Evolutionary conservation across 371 early-diverging fungal genomes (phyloP).

Genomic region (Saksenaea vasiformis): DNA sequence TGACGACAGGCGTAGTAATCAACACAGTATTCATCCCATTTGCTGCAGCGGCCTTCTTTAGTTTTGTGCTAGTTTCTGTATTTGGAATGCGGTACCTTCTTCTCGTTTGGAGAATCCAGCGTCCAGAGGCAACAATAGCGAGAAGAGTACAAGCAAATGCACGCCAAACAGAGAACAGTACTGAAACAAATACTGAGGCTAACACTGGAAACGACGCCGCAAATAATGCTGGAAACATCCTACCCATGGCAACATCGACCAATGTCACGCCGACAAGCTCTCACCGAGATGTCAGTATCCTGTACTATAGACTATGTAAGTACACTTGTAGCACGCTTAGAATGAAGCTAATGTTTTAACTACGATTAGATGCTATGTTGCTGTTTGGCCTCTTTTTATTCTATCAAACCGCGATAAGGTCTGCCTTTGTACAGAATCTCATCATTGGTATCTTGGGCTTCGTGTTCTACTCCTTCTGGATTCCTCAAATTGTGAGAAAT

Average conservation of each 20-base stretch:
- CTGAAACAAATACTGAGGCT: conserved; percentile 3
- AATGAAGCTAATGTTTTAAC: not conserved
- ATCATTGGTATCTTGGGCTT: conserved; percentile 53
- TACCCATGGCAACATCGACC: conserved; percentile 13
- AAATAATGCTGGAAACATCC: not conserved
- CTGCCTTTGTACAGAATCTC: conserved; percentile 53
- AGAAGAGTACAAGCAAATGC: conserved; percentile 25
- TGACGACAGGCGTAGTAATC: conserved; percentile 63
- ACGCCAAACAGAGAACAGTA: conserved; percentile 12
- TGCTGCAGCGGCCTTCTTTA: conserved; percentile 68
- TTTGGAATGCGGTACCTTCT: conserved; percentile 76
- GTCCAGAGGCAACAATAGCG: conserved; percentile 48
- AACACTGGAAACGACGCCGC: conserved; percentile 16
- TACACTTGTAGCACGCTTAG: not conserved
- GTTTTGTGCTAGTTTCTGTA: conserved; percentile 69
- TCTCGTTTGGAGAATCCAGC: conserved; percentile 71
- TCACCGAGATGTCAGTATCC: conserved; percentile 36
- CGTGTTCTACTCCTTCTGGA: conserved; percentile 74
- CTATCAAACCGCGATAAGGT: conserved; percentile 63
- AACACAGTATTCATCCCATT: conserved; percentile 66
- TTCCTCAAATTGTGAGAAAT: conserved; percentile 77
- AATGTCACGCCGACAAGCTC: conserved; percentile 23
- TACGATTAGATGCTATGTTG: conserved; percentile 53
- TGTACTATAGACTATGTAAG: conserved; percentile 64
- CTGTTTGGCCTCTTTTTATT: conserved; percentile 66